Evolutionary conservation across 2,329 filamentous ascomycete genomes (phyloP).

Genomic region (Truncatella angustata): DNA sequence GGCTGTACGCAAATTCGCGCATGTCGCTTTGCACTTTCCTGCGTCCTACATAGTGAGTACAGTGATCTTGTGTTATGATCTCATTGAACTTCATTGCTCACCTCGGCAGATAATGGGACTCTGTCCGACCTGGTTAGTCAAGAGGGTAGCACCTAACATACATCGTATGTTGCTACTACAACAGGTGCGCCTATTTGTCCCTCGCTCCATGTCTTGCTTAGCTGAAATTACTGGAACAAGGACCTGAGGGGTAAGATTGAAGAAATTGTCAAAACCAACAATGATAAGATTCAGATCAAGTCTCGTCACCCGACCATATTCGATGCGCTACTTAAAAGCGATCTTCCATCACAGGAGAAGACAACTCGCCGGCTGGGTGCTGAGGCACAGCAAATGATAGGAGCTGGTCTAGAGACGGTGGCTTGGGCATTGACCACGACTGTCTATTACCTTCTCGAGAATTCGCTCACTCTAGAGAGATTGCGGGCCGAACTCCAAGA

Average conservation of each 20-base stretch:
- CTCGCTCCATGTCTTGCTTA: no score
- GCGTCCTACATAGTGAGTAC: background rate
- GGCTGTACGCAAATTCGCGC: background rate
- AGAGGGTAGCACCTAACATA: background rate
- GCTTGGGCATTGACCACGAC: background rate
- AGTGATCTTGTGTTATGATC: background rate
- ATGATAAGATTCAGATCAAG: background rate
- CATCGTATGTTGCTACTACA: background rate
- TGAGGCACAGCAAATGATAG: background rate
- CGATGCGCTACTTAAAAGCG: background rate
- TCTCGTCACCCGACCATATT: background rate
- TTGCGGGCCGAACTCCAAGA: background rate
- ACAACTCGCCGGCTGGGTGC: background rate
- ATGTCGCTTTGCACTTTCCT: background rate
- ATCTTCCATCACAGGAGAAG: background rate
- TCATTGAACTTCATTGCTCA: conserved; percentile 2
- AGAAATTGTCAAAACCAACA: background rate
- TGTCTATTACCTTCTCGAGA: background rate
- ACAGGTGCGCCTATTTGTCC: no score
- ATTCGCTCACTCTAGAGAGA: background rate
- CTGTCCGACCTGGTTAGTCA: background rate
- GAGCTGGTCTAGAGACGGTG: background rate
- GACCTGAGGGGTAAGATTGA: background rate
- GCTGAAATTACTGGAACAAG: background rate
- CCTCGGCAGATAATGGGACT: background rate